phyloP scores from a whole-genome alignment of 1,284 basidiomycete genomes.

The Ganoderma multipileum region DNA sequence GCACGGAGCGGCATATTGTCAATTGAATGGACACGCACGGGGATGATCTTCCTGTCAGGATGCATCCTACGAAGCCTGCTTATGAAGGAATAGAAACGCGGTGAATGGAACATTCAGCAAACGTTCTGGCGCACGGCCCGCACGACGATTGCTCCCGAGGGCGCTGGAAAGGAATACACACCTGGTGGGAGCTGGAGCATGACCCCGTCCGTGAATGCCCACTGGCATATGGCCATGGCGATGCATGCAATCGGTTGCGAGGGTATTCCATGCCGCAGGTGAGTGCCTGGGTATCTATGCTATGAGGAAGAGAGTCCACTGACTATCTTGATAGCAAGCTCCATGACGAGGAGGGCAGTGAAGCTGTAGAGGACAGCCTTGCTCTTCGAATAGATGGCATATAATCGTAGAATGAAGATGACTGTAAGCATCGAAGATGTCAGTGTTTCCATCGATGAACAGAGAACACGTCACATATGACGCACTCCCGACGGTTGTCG shows the following conservation, averaged over 20 bases:
- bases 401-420: slow-evolving; percentile 37
- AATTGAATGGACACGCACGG: slow-evolving; percentile 28
- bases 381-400: slow-evolving; percentile 34
- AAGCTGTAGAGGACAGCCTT: slow-evolving; percentile 28
- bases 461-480: not conserved
- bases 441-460: not conserved
- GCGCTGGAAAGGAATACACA: slow-evolving; percentile 12
- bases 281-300: not conserved
- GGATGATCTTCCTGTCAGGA: slow-evolving; percentile 33
- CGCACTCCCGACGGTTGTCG: slow-evolving; percentile 34
- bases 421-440: slow-evolving; percentile 19
- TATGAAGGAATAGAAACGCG: slow-evolving; percentile 8
- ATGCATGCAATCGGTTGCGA: slow-evolving; percentile 7
- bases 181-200: slow-evolving; percentile 36
- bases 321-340: slow-evolving; percentile 34
- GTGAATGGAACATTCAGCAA: not conserved
- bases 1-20: not conserved
- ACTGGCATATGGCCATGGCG: slow-evolving; percentile 23
- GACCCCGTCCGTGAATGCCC: slow-evolving; percentile 37
- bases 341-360: slow-evolving; percentile 23
- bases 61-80: slow-evolving; percentile 37
- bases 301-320: slow-evolving; percentile 6
- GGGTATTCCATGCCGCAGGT: slow-evolving; percentile 1
- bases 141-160: not conserved
- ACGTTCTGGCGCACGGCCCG: not conserved